These are phyloP conservation scores for Aspergillus sp. DNA, from an alignment of 2,329 filamentous ascomycete species.

Conservation along the genomic window DNA sequence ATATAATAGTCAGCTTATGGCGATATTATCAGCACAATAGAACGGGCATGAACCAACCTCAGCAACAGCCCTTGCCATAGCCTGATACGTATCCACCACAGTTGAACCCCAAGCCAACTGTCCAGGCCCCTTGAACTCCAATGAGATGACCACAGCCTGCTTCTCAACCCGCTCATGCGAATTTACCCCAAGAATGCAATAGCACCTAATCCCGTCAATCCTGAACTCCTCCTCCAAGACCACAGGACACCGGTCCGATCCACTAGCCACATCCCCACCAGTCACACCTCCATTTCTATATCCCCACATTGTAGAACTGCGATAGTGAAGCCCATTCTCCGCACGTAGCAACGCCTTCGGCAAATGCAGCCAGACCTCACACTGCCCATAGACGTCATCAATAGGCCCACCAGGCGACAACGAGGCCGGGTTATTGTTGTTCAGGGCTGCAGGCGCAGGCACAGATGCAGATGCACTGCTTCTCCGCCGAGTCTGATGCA, in stretches of 20 bases:
- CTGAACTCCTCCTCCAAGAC: slow-evolving; percentile 40
- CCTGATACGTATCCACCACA: slow-evolving; percentile 40
- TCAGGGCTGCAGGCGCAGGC: slow-evolving; percentile 9
- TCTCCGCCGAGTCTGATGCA: slow-evolving; percentile 27
- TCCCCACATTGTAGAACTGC: slow-evolving; percentile 35
- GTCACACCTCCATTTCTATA: slow-evolving; percentile 27
- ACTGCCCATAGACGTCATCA: slow-evolving; percentile 32
- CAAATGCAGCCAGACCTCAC: slow-evolving; percentile 40
- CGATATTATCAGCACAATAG: not conserved
- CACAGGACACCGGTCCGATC: slow-evolving; percentile 25
- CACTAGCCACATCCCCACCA: slow-evolving; percentile 5
- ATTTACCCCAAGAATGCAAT: slow-evolving; percentile 54
- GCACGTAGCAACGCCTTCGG: slow-evolving; percentile 48
- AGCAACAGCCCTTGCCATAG: slow-evolving; percentile 39
- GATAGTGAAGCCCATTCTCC: slow-evolving; percentile 43
- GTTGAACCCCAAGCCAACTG: slow-evolving; percentile 33
- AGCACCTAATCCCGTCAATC: slow-evolving; percentile 45
- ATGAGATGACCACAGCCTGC: slow-evolving; percentile 47
- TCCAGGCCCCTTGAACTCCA: slow-evolving; percentile 37
- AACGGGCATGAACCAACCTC: slow-evolving; percentile 30
- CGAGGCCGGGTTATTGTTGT: slow-evolving; percentile 7
- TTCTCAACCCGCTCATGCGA: slow-evolving; percentile 53
- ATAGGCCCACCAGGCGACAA: slow-evolving; percentile 20
- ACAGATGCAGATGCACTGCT: slow-evolving; percentile 20
- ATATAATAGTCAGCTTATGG: slow-evolving; percentile 11